Base-by-base conservation (phyloP, 164 flowering plant species). In the Saururus chinensis region DNA sequence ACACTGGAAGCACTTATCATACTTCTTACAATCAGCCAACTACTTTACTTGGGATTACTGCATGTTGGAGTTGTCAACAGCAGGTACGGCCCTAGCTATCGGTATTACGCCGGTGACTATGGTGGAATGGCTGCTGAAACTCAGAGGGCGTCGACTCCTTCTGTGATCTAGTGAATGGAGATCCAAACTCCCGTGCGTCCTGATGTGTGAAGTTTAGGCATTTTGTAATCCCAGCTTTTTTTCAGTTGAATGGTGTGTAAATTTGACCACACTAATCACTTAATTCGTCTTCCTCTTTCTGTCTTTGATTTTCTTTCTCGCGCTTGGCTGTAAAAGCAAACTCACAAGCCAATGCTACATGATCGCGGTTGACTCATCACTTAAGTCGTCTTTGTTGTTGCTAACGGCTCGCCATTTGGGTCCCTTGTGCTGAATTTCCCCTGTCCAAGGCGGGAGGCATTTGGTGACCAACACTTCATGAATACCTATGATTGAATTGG, bases 371-470 rank as follows among this genome's bases (percentile, higher is more conserved):
- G n/a, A n/a, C n/a, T n/a, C n/a, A n/a, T n/a, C n/a, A n/a, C n/a
- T n/a, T n/a, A n/a, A n/a, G n/a, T n/a, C n/a, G n/a, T n/a, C n/a
- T n/a, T n/a, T n/a, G n/a, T 74, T 19, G 93, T 84, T 25, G 85
- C 89, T 45, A 83, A 72, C 35, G 93, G 93, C 74, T 87, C 93
- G 54, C 85, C 85, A 51, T 21, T 62, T 25, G 60, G 64, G 67
- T 64, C 78, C 67, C 87, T 75, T 37, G 85, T 76, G 60, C 61
- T 59, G 10, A 56, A 2, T 45, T 82, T 68, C 17, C 82, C 81
- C 88, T 85, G 68, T 22, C 66, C 61, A 60, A 66, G 26, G 21
- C 21, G 9, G 35, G 30, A 22, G 0, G 17, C 37, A 22, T 41
- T 19, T 16, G 40, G 25, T 21, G 24, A 56, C 9, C 20, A 45